Percentiles rank a stretch among this genome's conserved stretches.
These are phyloP conservation scores for Scytalidium sp. DNA, from an alignment of 2,329 filamentous ascomycete species.

Conservation along the genomic window DNA sequence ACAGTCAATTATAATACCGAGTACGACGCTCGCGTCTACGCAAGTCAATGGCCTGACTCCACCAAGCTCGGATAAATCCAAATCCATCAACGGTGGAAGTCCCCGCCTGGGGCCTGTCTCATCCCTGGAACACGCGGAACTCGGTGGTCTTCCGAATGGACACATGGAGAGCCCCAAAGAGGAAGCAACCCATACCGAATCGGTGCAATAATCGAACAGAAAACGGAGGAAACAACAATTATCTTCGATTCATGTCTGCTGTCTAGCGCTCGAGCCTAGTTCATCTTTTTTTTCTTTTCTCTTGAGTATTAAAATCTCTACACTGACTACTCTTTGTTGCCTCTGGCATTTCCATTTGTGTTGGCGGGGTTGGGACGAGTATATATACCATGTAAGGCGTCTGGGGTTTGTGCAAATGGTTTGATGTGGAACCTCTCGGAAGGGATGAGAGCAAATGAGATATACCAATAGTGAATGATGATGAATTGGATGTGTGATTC, in stretches of 20 bases:
- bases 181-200: background rate
- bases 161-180: background rate
- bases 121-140: background rate
- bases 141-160: constrained; percentile 6
- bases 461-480: background rate
- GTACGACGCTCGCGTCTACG: constrained; percentile 4
- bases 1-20: constrained; percentile 3
- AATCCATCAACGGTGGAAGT: constrained; percentile 26
- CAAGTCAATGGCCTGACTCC: constrained; percentile 26
- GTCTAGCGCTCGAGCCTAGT: background rate
- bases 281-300: background rate
- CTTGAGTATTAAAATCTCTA: background rate
- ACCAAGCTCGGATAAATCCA: constrained; percentile 25
- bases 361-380: background rate
- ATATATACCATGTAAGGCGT: background rate
- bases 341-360: background rate
- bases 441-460: background rate
- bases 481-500: background rate
- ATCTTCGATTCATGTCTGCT: background rate
- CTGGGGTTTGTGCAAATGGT: background rate
- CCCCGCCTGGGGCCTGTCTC: constrained; percentile 11
- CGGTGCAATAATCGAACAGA: background rate
- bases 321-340: background rate
- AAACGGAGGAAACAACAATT: background rate
- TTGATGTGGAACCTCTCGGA: background rate